Percentiles rank a stretch among this genome's conserved stretches.
These are phyloP conservation scores for Westerdykella aurantiaca DNA, from an alignment of 2,329 filamentous ascomycete genomes.

Conservation along the genomic window DNA sequence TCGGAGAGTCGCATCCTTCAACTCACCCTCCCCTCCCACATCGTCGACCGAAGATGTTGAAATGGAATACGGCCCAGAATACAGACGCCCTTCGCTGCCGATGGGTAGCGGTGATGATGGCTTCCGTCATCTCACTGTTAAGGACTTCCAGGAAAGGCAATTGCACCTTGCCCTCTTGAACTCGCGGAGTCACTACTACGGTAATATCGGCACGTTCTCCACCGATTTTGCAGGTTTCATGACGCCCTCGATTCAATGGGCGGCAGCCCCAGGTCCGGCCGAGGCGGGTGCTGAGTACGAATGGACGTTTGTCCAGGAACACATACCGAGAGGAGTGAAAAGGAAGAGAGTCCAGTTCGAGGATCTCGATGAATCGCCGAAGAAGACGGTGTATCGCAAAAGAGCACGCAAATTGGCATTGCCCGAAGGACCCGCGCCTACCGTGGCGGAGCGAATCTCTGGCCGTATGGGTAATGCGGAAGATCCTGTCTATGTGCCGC, in stretches of 20 bases:
- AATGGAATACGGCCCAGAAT: too few relatives aligned
- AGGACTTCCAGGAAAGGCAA: too few relatives aligned
- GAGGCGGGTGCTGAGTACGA: too few relatives aligned
- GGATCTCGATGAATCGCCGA: not conserved
- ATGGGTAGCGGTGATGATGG: too few relatives aligned
- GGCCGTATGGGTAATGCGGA: conserved; percentile 30
- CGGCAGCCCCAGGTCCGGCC: too few relatives aligned
- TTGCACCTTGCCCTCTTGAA: not conserved
- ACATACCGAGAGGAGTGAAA: conserved; percentile 1
- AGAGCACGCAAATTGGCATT: conserved; percentile 5
- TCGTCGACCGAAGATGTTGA: too few relatives aligned
- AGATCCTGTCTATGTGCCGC: conserved; percentile 21
- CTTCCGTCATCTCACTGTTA: too few relatives aligned
- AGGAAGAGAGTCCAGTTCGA: conserved; percentile 1
- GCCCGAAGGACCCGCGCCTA: conserved; percentile 11
- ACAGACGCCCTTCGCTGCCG: too few relatives aligned
- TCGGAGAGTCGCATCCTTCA: too few relatives aligned
- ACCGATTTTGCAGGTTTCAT: conserved; percentile 29
- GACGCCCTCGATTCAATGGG: too few relatives aligned
- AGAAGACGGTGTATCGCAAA: conserved; percentile 1
- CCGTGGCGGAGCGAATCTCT: conserved; percentile 30
- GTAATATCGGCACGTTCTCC: conserved; percentile 42
- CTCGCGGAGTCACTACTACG: conserved; percentile 27
- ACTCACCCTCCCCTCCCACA: too few relatives aligned
- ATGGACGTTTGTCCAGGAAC: conserved; percentile 1